Base-by-base conservation (phyloP, 1,284 basidiomycete species). In the Malassezia sp. region DNA sequence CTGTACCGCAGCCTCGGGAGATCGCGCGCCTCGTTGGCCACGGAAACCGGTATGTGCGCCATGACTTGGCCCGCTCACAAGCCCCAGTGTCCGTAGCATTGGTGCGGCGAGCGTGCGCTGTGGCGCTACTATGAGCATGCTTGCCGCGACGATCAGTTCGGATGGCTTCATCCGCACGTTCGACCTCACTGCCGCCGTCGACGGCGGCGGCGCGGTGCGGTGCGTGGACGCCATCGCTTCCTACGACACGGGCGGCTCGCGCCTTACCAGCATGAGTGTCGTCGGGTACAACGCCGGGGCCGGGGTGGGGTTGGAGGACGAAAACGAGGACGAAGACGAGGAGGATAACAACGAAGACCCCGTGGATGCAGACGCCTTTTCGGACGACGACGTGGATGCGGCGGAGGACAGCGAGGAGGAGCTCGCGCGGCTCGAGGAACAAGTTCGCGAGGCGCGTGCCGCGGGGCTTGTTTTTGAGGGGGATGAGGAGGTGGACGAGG, bases 141-240 rank as follows among this genome's bases (percentile, higher is more conserved):
- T 59, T 2, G 59, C 56, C 11, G 41, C 54, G 22, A 67, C 63
- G 15, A 62, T 67, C 50, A 64, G 59, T n/a, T 67, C 67, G 1
- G 67, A 70, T 42, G 67, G 67, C 6, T 48, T 53, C 8, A 58
- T 70, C 36, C 61, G 64, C 27, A 56, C 61, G 9, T 70, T 65
- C 33, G 57, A 67, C 37, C 52, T 67, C 21, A 41, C 40, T 9
- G 2, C 42, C 12, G 21, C 30, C 7, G 20, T 30, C 6, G 15
- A 21, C 11, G 29, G 28, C 5, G 39, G 38, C n/a, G 43, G 31
- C 17, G 7, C n/a, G 6, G 30, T 55, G 28, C 36, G 38, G 5
- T 49, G 52, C 11, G 38, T 61, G 6, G 38, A 57, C 22, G 38
- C 59, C 26, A 38, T 56, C 21, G 64, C 54, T 8, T 14, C 33